These are phyloP conservation scores for Vaccinium vitisidaea DNA, from an alignment of 148 eudicot species.

Conservation along the genomic window DNA sequence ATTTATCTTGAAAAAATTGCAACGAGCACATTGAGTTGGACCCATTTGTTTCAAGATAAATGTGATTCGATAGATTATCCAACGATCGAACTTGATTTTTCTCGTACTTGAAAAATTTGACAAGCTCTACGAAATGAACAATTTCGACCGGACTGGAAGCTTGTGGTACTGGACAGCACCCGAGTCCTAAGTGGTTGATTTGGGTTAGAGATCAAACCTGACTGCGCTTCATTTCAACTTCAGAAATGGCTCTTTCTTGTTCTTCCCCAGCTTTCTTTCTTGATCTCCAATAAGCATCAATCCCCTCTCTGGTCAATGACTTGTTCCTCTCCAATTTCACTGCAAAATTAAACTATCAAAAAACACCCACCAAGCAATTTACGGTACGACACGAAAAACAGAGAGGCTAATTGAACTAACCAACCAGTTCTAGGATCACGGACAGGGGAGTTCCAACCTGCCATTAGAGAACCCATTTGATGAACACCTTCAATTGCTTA, in stretches of 20 bases:
- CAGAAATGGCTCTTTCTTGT: slow-evolving; percentile 36
- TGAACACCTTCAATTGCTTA: background rate
- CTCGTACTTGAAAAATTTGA: too few species aligned
- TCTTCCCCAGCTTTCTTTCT: slow-evolving; percentile 53
- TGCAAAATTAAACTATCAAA: slow-evolving; percentile 8
- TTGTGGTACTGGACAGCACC: too few species aligned
- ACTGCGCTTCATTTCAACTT: slow-evolving; percentile 15
- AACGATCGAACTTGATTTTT: too few species aligned
- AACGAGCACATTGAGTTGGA: too few species aligned
- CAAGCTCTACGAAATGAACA: too few species aligned
- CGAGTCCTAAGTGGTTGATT: background rate
- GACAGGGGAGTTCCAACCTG: slow-evolving; percentile 54
- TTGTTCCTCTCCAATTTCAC: slow-evolving; percentile 57
- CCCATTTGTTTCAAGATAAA: too few species aligned
- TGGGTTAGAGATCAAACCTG: slow-evolving; percentile 6
- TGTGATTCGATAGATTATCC: too few species aligned
- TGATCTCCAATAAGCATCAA: slow-evolving; percentile 66
- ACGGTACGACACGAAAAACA: background rate
- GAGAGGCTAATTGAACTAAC: background rate
- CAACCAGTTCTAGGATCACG: slow-evolving; percentile 53
- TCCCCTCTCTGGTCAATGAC: slow-evolving; percentile 62
- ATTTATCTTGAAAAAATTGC: too few species aligned
- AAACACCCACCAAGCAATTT: background rate
- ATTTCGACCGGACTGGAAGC: too few species aligned
- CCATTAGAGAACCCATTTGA: slow-evolving; percentile 65